Conservation (phyloP, 805 yeast species). For the Candida michaelii region DNA sequence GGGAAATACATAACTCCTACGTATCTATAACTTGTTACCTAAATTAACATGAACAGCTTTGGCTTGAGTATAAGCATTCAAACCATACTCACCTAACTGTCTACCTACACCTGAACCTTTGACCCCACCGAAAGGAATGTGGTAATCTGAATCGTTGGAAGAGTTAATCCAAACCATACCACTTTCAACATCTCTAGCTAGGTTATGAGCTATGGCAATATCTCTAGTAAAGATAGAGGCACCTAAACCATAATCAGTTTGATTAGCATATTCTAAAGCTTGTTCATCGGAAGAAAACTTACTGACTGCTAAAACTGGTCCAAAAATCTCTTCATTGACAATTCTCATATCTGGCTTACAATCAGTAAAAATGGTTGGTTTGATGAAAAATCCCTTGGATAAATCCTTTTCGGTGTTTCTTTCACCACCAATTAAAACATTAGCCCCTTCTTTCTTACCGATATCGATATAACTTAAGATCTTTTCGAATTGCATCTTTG, state of each 20-base stretch:
- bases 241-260: constrained; percentile 75
- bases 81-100: constrained; percentile 75
- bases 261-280: constrained; percentile 68
- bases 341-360: constrained; percentile 64
- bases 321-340: constrained; percentile 81
- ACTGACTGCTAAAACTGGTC: constrained; percentile 76
- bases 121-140: constrained; percentile 76
- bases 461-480: constrained; percentile 43
- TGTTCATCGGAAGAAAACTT: constrained; percentile 68
- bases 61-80: constrained; percentile 67
- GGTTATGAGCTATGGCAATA: constrained; percentile 60
- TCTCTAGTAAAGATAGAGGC: constrained; percentile 77
- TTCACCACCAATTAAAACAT: constrained; percentile 42
- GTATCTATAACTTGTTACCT: constrained; percentile 42
- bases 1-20: too few relatives aligned
- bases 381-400: constrained; percentile 61
- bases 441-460: constrained; percentile 47
- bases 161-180: constrained; percentile 50
- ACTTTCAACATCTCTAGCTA: constrained; percentile 51
- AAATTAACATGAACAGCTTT: constrained; percentile 78
- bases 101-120: constrained; percentile 79
- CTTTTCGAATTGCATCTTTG: constrained; percentile 55
- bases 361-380: constrained; percentile 76
- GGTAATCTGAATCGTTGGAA: constrained; percentile 43
- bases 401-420: constrained; percentile 39